These are phyloP conservation scores for Trichoderma harzianum DNA, from an alignment of 2,329 filamentous ascomycete species.

Conservation along the genomic window DNA sequence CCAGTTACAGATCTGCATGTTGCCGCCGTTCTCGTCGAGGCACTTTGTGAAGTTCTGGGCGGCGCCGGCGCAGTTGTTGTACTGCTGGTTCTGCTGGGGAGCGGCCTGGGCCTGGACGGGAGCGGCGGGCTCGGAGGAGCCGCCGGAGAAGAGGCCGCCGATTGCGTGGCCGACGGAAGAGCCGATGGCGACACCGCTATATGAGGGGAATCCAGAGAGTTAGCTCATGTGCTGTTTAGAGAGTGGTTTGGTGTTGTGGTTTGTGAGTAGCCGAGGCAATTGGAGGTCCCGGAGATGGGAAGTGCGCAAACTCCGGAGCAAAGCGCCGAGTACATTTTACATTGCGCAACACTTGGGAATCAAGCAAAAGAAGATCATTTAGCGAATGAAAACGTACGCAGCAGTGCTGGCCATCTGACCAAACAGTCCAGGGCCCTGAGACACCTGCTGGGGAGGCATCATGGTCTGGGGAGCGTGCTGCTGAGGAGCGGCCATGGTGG, in stretches of 20 bases:
- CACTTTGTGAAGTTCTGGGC: constrained; percentile 87
- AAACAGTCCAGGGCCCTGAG: constrained; percentile 78
- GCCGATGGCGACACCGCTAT: constrained; percentile 91
- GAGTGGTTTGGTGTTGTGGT: not conserved
- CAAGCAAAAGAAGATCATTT: not conserved
- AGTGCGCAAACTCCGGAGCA: not conserved
- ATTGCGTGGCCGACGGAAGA: constrained; percentile 94
- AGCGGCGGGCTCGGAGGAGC: constrained; percentile 53
- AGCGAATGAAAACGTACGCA: constrained; percentile 65
- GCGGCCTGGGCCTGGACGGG: constrained; percentile 40
- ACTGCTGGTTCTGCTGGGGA: constrained; percentile 51
- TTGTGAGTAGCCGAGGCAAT: not conserved
- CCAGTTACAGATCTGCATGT: constrained; percentile 96
- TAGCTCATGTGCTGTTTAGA: not conserved
- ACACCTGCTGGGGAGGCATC: constrained; percentile 45
- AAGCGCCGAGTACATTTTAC: not conserved
- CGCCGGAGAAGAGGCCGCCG: constrained; percentile 80
- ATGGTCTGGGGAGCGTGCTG: constrained; percentile 47
- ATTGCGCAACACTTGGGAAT: not conserved
- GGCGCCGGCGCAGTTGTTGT: constrained; percentile 71
- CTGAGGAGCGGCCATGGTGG: constrained; percentile 61
- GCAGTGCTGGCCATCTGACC: constrained; percentile 97
- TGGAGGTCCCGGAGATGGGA: not conserved
- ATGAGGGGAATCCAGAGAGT: not conserved
- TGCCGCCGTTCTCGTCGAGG: constrained; percentile 92